Evolutionary conservation across 257 asterid genomes (phyloP), one percentile per base, ranked within the genome.

Genomic region (Forsythia viridissima): DNA sequence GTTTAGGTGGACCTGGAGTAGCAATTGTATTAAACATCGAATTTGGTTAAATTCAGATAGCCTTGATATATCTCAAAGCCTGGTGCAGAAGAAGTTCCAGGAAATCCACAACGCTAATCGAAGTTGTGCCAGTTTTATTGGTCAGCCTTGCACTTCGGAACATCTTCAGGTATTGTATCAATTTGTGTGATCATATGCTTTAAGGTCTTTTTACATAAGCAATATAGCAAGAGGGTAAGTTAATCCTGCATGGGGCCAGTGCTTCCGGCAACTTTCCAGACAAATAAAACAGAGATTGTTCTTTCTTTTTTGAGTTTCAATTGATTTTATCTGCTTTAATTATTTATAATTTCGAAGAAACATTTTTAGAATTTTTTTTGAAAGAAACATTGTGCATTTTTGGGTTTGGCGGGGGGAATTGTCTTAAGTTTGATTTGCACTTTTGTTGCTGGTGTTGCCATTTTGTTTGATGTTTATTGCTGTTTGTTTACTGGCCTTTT

Each of bases 141-240:
- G 98, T 71, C 94, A 89, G 74, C 98, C 98, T 82, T 96, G 97
- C 87, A 91, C 86, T 52, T 81, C 93, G 46, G 97, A 89, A 87
- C 84, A 83, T 83, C 91, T 96, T 79, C 97, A 92, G 98, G 99
- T 96, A 85, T 51, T 75, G 61, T 34, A 30, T 65, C 37, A 30
- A 30, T 63, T 63, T 63, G 13, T 30, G 24, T 18, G 42, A 38
- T 65, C 5, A 18, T 4, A 42, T 70, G 30, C 66, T 36, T 71
- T 81, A 6, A 63, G 39, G 36, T 8, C 34, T 57, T 57, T 18
- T 57, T 21, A 57, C 66, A 20, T 57, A 57, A 21, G 36, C 36
- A 57, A 57, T 7, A 8, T 63, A 63, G 70, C 16, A 0, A 63
- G 70, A 24, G 37, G 38, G 36, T 24, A 39, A 63, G 39, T 24